Percentiles rank a stretch among this genome's conserved stretches.
phyloP scores from a whole-genome alignment of 1,139 yeast genomes.

The Kodamaea derodonti region DNA sequence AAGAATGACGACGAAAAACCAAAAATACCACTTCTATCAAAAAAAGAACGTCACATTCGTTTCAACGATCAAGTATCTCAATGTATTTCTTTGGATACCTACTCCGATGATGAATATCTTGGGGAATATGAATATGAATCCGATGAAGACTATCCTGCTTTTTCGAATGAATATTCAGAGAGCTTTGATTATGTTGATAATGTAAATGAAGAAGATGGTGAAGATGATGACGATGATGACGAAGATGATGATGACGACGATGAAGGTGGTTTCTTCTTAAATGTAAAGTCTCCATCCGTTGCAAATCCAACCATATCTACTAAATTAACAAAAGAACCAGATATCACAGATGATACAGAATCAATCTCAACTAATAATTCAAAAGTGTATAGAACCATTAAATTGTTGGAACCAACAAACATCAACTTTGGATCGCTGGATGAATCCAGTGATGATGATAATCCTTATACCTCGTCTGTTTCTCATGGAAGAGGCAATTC shows the following conservation, averaged over 20 bases:
- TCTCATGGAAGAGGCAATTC: constrained; percentile 68
- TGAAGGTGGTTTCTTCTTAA: constrained; percentile 68
- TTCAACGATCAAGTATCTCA: constrained; percentile 92
- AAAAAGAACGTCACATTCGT: constrained; percentile 66
- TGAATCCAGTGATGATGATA: constrained; percentile 56
- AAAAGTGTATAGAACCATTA: constrained; percentile 53
- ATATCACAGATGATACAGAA: constrained; percentile 22
- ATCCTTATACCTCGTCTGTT: constrained; percentile 55
- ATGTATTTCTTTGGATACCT: constrained; percentile 66
- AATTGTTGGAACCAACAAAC: constrained; percentile 75
- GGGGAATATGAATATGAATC: constrained; percentile 12
- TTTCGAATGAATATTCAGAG: constrained; percentile 8
- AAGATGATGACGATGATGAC: constrained; percentile 30
- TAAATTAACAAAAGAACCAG: constrained; percentile 9
- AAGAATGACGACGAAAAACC: not conserved
- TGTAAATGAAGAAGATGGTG: constrained; percentile 17
- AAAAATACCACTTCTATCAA: constrained; percentile 6
- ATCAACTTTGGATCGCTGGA: constrained; percentile 77
- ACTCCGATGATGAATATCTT: constrained; percentile 31
- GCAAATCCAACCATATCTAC: constrained; percentile 13
- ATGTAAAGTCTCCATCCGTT: constrained; percentile 41
- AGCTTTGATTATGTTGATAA: constrained; percentile 15
- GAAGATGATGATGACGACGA: constrained; percentile 53
- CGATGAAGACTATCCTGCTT: constrained; percentile 21
- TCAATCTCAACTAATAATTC: constrained; percentile 20